Base-by-base conservation (phyloP, 306 rosid genomes). In the Vachellia collinsii region DNA sequence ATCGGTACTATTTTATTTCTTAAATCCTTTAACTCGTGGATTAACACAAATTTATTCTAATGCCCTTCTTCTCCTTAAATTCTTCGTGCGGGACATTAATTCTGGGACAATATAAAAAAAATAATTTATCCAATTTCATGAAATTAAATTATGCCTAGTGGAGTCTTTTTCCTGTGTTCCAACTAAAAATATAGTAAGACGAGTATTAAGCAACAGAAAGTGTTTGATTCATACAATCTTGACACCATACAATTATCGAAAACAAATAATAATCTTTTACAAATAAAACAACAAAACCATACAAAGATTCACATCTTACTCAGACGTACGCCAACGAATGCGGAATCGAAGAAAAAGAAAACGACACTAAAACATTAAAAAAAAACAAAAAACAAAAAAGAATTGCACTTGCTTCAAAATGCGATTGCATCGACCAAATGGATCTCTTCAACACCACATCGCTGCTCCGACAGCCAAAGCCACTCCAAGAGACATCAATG, bases 401-500 rank as follows among this genome's bases (percentile, higher is more conserved):
- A 70, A 70, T 29, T 2, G 37, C 39, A 8, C 41, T 75, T 29
- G 59, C 25, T 44, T 48, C 23, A 38, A 7, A 65, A 2, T 22
- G 23, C 51, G 74, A 8, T 38, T 63, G 54, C 54, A 76, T 63
- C 5, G 12, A 65, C 64, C 41, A 46, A 44, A 62, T 56, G 4
- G 29, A 66, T 11, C 25, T 5, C 65, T 72, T 51, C 59, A 51
- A 51, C 23, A 41, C 68, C 72, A 84, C 46, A 74, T 46, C 25
- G 83, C 13, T 34, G 53, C 64, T 3, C 42, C 51, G 12, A 82
- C 79, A 51, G 56, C 44, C 1, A 82, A 83, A 25, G 84, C 81
- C 19, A 81, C 74, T 47, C 82, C 88, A 41, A 82, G 9, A 7
- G 87, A 56, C 66, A 78, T n/a, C 50, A 77, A 43, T 0, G 38